Evolutionary conservation across 2,329 filamentous ascomycete species (phyloP), one percentile per base, ranked within the genome.

Genomic region (Penicillium brasilianum): DNA sequence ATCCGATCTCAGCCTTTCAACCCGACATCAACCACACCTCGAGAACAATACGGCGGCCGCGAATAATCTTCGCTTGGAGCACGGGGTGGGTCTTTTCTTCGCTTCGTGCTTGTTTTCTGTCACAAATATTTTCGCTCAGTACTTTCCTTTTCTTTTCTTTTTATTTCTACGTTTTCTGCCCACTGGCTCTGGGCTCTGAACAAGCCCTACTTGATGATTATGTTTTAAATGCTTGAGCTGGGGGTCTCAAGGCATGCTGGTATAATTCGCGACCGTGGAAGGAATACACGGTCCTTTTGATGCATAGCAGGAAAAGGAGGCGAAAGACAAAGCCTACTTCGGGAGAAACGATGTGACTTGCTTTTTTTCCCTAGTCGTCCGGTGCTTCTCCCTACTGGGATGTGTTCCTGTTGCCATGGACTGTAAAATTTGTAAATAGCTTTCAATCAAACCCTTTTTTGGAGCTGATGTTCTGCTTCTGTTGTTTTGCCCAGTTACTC

Each of bases 351-450:
- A n/a, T 32, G 36, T 32, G 37, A 46, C 20, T 60, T 58, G 43
- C 20, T 48, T 36, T 50, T 43, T 10, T 54, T 56, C 49, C 22
- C 32, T 20, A 50, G 32, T 28, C 22, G 13, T 55, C 39, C 28
- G 28, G 54, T 56, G 34, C 52, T 57, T 59, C 20, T 53, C 58
- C 37, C 10, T 39, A 51, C 49, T 46, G 28, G 14, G 54, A 39
- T 16, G 5, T 20, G 25, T 48, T 30, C 50, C 50, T 36, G 37
- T 49, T 39, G 41, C 48, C 13, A 51, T 50, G 22, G 25, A 52
- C 28, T 64, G 54, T 60, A 58, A 56, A 61, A 65, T 61, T 30
- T 69, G 67, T 69, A 69, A 57, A 69, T 69, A 68, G 61, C 58
- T 64, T 58, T 61, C 53, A 68, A 66, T 58, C 62, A 57, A 50